These are phyloP conservation scores for Oryza glaberrima DNA, from an alignment of 176 grass and related monocot genomes.

Conservation along the genomic window DNA sequence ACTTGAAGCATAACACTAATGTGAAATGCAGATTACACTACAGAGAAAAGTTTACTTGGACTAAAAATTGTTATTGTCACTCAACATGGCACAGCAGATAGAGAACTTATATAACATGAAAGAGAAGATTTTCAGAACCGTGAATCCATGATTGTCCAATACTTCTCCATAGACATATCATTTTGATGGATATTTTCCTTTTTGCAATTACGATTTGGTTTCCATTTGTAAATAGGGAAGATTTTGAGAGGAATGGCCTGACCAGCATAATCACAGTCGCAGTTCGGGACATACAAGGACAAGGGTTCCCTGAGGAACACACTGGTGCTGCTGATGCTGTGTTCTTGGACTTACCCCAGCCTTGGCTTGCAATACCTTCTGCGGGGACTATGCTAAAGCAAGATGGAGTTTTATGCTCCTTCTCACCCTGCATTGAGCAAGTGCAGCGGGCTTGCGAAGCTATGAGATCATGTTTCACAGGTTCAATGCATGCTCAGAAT, in stretches of 20 bases:
- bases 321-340: constrained; percentile 63
- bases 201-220: not conserved
- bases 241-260: constrained; percentile 85
- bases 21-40: not conserved
- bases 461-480: constrained; percentile 74
- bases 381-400: constrained; percentile 64
- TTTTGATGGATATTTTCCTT: not conserved
- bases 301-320: constrained; percentile 80
- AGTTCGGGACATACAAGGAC: constrained; percentile 80
- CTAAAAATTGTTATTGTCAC: not conserved
- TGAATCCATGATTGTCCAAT: not conserved
- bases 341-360: constrained; percentile 92
- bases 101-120: not conserved
- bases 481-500: constrained; percentile 34
- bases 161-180: not conserved
- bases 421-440: constrained; percentile 98
- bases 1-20: not conserved
- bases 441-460: constrained; percentile 76
- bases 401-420: constrained; percentile 84
- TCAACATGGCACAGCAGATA: not conserved
- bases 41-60: not conserved
- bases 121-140: not conserved
- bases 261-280: constrained; percentile 72
- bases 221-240: constrained; percentile 52
- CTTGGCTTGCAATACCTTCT: constrained; percentile 82